These are phyloP conservation scores for Trichophyton benhamiae DNA, from an alignment of 2,329 filamentous ascomycete species.

Conservation along the genomic window DNA sequence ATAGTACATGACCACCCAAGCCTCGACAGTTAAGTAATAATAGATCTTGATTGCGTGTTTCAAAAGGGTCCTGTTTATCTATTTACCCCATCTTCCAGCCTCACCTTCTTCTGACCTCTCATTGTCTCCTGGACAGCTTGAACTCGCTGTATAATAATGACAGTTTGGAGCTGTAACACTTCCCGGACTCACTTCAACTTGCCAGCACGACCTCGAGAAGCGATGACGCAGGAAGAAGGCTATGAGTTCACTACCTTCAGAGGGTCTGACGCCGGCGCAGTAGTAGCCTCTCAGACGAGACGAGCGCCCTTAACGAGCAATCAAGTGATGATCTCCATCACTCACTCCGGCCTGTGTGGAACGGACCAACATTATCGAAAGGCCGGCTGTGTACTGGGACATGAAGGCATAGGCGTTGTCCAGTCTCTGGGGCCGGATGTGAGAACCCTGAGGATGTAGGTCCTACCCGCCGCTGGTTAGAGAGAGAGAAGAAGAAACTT, in stretches of 20 bases:
- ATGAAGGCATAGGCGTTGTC: conserved; percentile 29
- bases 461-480: too few relatives aligned
- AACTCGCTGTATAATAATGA: background rate
- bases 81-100: background rate
- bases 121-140: background rate
- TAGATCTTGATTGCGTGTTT: background rate
- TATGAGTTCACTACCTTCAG: conserved; percentile 8
- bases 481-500: background rate
- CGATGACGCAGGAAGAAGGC: background rate
- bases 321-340: conserved; percentile 50
- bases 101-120: background rate
- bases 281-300: conserved; percentile 2
- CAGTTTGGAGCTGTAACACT: background rate
- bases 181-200: background rate
- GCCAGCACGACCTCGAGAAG: background rate
- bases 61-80: background rate
- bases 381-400: conserved; percentile 22
- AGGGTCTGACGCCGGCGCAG: conserved; percentile 6
- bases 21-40: background rate
- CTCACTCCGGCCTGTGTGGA: conserved; percentile 55
- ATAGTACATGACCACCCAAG: background rate
- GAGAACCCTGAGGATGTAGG: conserved; percentile 22
- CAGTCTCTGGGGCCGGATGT: conserved; percentile 22
- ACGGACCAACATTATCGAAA: conserved; percentile 34
- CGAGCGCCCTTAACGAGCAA: conserved; percentile 3